These are phyloP conservation scores for Vicia faba DNA, from an alignment of 306 rosid genomes.

Conservation along the genomic window DNA sequence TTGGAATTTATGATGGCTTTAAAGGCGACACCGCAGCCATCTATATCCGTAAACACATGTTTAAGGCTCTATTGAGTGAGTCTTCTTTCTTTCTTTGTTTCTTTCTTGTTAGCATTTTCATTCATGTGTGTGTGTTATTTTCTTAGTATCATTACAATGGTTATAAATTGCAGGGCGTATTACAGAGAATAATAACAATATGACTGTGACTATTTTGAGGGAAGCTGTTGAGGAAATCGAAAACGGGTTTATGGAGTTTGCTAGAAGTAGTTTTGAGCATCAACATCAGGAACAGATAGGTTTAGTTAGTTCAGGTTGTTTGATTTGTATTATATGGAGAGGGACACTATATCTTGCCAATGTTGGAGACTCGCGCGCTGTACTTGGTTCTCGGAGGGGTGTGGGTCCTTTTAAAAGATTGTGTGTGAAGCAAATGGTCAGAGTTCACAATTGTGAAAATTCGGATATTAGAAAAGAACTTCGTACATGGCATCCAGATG, in stretches of 20 bases:
- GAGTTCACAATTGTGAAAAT: background rate
- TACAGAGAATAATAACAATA: background rate
- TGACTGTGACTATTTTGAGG: background rate
- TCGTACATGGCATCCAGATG: background rate
- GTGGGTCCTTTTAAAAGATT: background rate
- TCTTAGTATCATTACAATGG: no score
- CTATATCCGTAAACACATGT: background rate
- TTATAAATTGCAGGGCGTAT: background rate
- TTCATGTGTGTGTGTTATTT: background rate
- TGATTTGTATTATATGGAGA: background rate
- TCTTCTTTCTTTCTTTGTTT: background rate
- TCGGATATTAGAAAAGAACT: background rate
- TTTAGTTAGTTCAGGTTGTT: background rate
- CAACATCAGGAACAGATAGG: background rate
- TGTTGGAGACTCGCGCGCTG: background rate
- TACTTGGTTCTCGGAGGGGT: background rate
- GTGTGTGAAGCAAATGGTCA: background rate
- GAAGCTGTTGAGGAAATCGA: background rate
- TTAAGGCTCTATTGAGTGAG: background rate
- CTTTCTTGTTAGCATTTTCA: background rate
- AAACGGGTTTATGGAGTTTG: background rate
- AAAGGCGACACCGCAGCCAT: background rate
- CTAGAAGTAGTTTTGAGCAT: background rate
- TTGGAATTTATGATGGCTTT: slow-evolving; percentile 14
- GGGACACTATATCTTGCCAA: background rate